Evolutionary conservation across 2,329 filamentous ascomycete species (phyloP), one percentile per base, ranked within the genome.

Genomic region (Chrysoporthe austroafricana): DNA sequence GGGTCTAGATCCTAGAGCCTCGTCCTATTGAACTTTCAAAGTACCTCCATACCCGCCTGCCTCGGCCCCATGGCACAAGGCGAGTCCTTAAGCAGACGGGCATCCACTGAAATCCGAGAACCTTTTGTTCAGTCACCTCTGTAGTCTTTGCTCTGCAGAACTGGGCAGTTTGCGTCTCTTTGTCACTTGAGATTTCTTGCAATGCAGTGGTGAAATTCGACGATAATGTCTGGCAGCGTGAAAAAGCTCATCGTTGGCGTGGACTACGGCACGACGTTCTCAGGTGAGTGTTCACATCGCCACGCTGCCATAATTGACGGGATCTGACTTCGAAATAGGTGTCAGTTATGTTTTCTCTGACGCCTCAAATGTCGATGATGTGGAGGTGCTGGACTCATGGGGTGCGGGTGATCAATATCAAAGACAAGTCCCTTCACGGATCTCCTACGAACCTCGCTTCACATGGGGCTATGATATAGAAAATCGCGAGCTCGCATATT

Each of bases 321-420:
- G 32, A 16, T 3, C 60, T 62, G 43, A 62, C 43, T 50, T 36
- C 42, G 16, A 2, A 8, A 34, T 14, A 62, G 60, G 60, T 43
- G 60, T 62, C 42, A 62, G 60, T n/a, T 62, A 62, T 13, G 60
- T 62, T 43, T 62, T 62, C 44, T 62, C 60, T 14, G 60, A 62
- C 36, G 46, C 43, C 26, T 36, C 44, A 34, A 21, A 50, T n/a
- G 60, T 62, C 26, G 14, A 50, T 14, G 60, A 62, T 34, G 60
- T 62, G 18, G 60, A 62, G 26, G 34, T 62, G 16, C 32, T 62
- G 32, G 60, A 62, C n/a, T 50, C 43, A 13, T 62, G 60, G 60
- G 60, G 60, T 3, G 43, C 60, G 26, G 46, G 43, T 2, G 46
- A 62, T 48, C 46, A 46, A 14, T 46, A 62, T 14, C 60, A 62